A percentile compares a stretch with the other conserved stretches of the same genome.
phyloP scores from a whole-genome alignment of 371 early-diverging fungal genomes.

The Thermomucor indicae-seudaticae region DNA sequence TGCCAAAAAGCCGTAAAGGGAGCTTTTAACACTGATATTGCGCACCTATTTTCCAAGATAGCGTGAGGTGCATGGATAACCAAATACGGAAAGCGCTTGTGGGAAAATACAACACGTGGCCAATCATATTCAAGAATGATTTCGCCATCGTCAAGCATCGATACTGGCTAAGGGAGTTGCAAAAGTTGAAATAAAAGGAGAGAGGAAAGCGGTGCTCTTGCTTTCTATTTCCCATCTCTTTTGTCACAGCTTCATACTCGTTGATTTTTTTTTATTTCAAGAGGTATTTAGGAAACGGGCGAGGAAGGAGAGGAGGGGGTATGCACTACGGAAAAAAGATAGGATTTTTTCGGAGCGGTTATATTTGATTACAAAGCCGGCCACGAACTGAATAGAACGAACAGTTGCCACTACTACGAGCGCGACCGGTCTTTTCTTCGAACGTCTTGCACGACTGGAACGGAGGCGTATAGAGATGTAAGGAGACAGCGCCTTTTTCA shows the following conservation, averaged over 20 bases:
- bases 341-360: too few species aligned
- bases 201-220: too few species aligned
- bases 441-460: conserved; percentile 83
- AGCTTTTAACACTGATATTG: too few species aligned
- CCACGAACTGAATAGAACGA: conserved; percentile 67
- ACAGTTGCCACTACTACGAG: conserved; percentile 65
- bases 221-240: too few species aligned
- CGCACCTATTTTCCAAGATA: too few species aligned
- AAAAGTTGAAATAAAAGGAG: too few species aligned
- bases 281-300: conserved; percentile 1
- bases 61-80: too few species aligned
- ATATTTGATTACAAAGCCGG: background rate
- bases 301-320: background rate
- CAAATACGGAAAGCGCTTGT: too few species aligned
- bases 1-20: too few species aligned
- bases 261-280: too few species aligned
- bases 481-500: conserved; percentile 70
- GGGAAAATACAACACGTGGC: too few species aligned
- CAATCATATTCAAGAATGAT: conserved; percentile 17
- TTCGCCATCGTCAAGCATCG: conserved; percentile 17
- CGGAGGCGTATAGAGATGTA: conserved; percentile 93
- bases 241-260: too few species aligned
- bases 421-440: conserved; percentile 69
- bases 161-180: conserved; percentile 13
- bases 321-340: background rate